A percentile compares a stretch with the other conserved stretches of the same genome.
Evolutionary conservation across 78 protist species (phyloP).

Genomic region (Isochrysis galbana): DNA sequence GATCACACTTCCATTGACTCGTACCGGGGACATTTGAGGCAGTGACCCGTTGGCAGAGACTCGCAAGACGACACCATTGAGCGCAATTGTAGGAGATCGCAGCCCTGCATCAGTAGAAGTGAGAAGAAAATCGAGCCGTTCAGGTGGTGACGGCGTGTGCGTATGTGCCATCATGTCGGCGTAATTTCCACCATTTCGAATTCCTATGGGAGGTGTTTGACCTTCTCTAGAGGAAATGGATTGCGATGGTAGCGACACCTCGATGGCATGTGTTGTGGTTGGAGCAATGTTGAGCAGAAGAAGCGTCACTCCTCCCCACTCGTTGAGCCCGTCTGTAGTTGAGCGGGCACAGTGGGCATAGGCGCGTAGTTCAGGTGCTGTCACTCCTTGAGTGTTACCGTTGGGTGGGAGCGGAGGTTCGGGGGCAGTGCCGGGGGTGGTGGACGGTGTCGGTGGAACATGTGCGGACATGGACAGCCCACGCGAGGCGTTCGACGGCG

Average conservation of each 20-base stretch:
- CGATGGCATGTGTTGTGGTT: neutral
- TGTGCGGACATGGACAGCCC: neutral
- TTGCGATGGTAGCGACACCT: neutral
- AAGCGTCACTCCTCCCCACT: neutral
- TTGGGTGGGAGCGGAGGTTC: no score
- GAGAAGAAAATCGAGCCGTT: neutral
- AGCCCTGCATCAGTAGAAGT: neutral
- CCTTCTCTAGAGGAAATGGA: no score
- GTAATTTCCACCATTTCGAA: no score
- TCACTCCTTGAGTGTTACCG: neutral
- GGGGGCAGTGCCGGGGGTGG: no score
- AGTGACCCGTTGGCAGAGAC: neutral
- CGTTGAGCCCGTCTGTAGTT: neutral
- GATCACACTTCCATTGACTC: neutral
- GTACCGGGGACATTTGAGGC: neutral
- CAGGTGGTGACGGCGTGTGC: neutral
- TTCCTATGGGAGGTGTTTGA: no score
- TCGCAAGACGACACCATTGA: neutral
- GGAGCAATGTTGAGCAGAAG: neutral
- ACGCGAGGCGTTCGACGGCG: neutral
- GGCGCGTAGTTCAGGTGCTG: neutral
- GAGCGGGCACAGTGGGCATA: conserved; percentile 1
- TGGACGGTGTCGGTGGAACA: neutral
- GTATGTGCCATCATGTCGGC: neutral
- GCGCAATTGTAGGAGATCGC: neutral